phyloP scores from a whole-genome alignment of 2,329 filamentous ascomycete genomes.

The Byssochlamys sp. region DNA sequence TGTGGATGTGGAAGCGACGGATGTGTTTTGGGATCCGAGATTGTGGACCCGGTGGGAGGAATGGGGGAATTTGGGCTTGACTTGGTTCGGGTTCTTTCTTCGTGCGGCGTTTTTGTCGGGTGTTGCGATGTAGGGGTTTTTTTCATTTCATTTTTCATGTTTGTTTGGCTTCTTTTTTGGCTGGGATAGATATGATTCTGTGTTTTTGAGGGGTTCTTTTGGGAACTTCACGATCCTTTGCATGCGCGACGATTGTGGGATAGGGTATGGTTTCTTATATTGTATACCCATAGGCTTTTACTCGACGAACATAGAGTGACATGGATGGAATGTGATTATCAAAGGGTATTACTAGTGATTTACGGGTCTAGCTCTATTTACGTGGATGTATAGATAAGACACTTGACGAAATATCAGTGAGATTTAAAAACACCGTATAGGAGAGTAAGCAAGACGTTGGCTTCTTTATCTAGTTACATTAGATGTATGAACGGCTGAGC shows the following conservation, averaged over 20 bases:
- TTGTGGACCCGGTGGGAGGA: not conserved
- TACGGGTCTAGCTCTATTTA: no score
- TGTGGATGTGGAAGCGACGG: not conserved
- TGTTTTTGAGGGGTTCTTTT: not conserved
- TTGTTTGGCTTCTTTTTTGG: not conserved
- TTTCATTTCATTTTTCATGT: not conserved
- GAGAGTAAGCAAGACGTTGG: no score
- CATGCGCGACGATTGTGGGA: not conserved
- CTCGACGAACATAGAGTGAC: not conserved
- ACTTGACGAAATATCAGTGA: no score
- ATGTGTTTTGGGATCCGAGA: not conserved
- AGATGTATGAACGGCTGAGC: no score
- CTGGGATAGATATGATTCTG: not conserved
- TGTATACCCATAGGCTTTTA: not conserved
- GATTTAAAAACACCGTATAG: no score
- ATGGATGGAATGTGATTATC: no score
- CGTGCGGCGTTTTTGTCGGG: not conserved
- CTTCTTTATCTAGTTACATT: no score
- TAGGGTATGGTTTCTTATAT: not conserved
- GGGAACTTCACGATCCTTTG: not conserved
- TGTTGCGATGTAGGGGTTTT: not conserved
- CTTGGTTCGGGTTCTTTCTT: not conserved
- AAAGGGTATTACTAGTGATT: no score
- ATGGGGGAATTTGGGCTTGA: not conserved
- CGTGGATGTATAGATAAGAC: no score